phyloP scores from a whole-genome alignment of 192 early-diverging fungal species.

The Jimgerdemannia lactiflua region DNA sequence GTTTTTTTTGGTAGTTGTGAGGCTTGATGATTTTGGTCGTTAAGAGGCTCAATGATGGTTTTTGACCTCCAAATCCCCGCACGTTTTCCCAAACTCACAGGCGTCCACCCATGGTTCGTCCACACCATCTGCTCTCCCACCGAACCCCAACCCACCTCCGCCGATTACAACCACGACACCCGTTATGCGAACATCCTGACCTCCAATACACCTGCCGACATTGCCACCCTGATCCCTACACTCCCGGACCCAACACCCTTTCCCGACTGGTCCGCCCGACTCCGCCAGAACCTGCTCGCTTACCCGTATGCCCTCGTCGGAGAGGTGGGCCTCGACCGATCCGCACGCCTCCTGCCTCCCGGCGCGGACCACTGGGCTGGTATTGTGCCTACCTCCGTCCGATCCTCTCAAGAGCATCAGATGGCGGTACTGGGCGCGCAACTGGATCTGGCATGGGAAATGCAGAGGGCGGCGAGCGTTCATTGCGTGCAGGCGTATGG shows the following conservation, averaged over 20 bases:
- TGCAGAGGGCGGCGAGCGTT: conserved; percentile 61
- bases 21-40: not conserved
- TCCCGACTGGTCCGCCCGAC: conserved; percentile 12
- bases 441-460: conserved; percentile 63
- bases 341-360: conserved; percentile 26
- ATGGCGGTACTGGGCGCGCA: conserved; percentile 57
- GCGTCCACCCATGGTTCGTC: conserved; percentile 31
- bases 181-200: conserved; percentile 19
- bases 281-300: conserved; percentile 8
- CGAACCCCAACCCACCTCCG: conserved; percentile 1
- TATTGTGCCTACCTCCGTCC: conserved; percentile 19
- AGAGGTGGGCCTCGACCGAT: conserved; percentile 29
- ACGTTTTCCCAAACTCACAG: not conserved
- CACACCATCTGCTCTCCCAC: conserved; percentile 8
- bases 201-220: conserved; percentile 5
- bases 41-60: not conserved
- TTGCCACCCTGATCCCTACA: conserved; percentile 8
- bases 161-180: not conserved
- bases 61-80: not conserved
- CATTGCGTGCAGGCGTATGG: conserved; percentile 83
- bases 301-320: conserved; percentile 27
- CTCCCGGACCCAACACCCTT: conserved; percentile 17
- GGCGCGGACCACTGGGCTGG: conserved; percentile 29
- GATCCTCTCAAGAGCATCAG: conserved; percentile 23
- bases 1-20: not conserved